These are phyloP conservation scores for Gaillardinia entomophila DNA, from an alignment of 805 yeast species.

Conservation along the genomic window DNA sequence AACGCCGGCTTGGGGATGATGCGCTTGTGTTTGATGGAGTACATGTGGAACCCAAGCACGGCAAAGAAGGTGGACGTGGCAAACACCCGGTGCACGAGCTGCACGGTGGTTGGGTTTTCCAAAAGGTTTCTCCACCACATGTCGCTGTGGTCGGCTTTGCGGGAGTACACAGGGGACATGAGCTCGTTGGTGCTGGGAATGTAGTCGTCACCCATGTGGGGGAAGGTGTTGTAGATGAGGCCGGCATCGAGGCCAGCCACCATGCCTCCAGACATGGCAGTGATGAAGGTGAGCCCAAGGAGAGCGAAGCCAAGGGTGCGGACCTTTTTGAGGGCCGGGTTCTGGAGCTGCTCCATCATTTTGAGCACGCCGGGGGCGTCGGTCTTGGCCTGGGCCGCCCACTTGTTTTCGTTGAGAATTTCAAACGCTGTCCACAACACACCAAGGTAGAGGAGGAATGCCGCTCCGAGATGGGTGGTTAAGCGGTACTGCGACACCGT, in stretches of 20 bases:
- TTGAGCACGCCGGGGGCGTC: conserved; percentile 55
- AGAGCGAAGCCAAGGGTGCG: conserved; percentile 53
- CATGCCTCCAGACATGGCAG: conserved; percentile 97
- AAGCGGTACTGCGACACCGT: conserved; percentile 94
- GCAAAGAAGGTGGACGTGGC: conserved; percentile 78
- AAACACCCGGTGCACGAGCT: conserved; percentile 78
- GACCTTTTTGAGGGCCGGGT: conserved; percentile 53
- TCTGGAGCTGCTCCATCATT: conserved; percentile 53
- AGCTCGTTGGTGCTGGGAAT: conserved; percentile 75
- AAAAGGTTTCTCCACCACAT: conserved; percentile 86
- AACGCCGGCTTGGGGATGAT: conserved; percentile 51
- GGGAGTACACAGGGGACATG: conserved; percentile 66
- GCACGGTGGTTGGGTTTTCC: conserved; percentile 96
- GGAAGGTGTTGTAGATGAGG: conserved; percentile 90
- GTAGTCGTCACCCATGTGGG: conserved; percentile 87
- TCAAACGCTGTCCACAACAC: conserved; percentile 89
- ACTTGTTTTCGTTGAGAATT: conserved; percentile 65
- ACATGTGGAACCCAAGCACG: conserved; percentile 65
- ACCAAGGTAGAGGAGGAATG: conserved; percentile 79
- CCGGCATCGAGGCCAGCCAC: conserved; percentile 99
- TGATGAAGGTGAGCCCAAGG: conserved; percentile 66
- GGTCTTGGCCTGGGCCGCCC: conserved; percentile 39
- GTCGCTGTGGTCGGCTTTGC: conserved; percentile 64
- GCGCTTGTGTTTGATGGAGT: conserved; percentile 50
- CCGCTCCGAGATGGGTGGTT: conserved; percentile 91